Conservation (phyloP, 2,329 filamentous ascomycete genomes). For the Mariannaea elegans region DNA sequence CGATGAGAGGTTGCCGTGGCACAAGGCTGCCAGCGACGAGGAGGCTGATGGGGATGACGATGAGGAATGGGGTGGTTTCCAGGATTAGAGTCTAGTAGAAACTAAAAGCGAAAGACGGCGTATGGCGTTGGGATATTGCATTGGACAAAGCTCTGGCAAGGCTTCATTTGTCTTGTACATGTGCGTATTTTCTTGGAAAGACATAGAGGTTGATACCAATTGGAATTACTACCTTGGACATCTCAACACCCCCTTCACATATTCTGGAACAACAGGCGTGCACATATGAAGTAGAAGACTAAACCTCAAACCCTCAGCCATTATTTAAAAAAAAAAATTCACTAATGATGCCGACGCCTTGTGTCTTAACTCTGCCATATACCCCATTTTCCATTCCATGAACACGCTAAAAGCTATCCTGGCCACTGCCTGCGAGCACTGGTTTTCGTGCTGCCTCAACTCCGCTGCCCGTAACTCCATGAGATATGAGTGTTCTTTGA, state of each 20-base stretch:
- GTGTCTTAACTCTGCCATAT: background rate
- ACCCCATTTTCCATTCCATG: background rate
- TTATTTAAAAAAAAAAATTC: too few relatives aligned
- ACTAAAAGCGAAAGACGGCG: conserved; percentile 24
- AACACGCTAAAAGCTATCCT: background rate
- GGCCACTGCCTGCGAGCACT: background rate
- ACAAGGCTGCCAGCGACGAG: conserved; percentile 43
- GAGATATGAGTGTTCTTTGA: background rate
- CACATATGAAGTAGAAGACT: too few relatives aligned
- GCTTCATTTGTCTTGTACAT: conserved; percentile 15
- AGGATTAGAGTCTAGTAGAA: too few relatives aligned
- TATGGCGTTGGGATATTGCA: conserved; percentile 38
- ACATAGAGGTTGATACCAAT: conserved; percentile 36
- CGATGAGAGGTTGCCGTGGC: conserved; percentile 78
- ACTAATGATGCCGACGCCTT: too few relatives aligned
- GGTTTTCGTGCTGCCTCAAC: background rate
- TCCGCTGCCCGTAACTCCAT: background rate
- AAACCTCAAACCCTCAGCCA: too few relatives aligned
- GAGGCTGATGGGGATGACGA: conserved; percentile 49
- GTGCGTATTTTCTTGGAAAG: conserved; percentile 1
- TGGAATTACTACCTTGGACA: conserved; percentile 16
- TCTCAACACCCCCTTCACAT: conserved; percentile 17
- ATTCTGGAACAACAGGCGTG: too few relatives aligned
- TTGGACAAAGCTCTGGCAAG: conserved; percentile 25
- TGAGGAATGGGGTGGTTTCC: conserved; percentile 74